Conservation (phyloP, 2,329 filamentous ascomycete genomes). For the Trichothecium sympodiale region DNA sequence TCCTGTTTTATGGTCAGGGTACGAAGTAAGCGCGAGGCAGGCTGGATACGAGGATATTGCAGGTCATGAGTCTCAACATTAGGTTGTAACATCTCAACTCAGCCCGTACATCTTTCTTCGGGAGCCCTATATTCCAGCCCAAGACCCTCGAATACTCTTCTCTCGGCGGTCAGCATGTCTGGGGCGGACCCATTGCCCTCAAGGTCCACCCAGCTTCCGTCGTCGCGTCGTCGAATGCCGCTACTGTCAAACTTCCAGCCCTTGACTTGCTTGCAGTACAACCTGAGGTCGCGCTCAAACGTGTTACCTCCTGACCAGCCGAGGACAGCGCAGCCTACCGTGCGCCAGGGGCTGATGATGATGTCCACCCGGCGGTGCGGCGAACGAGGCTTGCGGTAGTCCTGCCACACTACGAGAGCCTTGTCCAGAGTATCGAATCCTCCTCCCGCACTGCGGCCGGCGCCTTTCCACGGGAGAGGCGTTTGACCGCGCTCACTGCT, state of each 20-base stretch:
- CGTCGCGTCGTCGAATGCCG: conserved; percentile 58
- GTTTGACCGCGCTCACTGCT: conserved; percentile 63
- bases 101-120: conserved; percentile 57
- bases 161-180: conserved; percentile 65
- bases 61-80: neutral
- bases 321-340: conserved; percentile 74
- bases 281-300: conserved; percentile 75
- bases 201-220: conserved; percentile 62
- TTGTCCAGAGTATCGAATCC: conserved; percentile 89
- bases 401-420: conserved; percentile 83
- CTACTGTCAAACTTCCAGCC: conserved; percentile 85
- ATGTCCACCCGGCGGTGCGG: conserved; percentile 83
- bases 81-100: no score
- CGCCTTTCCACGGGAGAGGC: conserved; percentile 41
- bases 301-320: conserved; percentile 87
- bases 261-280: conserved; percentile 63
- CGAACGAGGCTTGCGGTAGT: conserved; percentile 8
- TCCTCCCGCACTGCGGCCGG: conserved; percentile 22
- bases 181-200: conserved; percentile 42
- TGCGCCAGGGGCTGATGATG: conserved; percentile 80
- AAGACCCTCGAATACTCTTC: conserved; percentile 66
- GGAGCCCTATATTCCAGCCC: conserved; percentile 57
- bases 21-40: no score
- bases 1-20: neutral
- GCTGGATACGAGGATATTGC: no score